Evolutionary conservation across 192 early-diverging fungal genomes (phyloP).

Genomic region (Podila minutissima): DNA sequence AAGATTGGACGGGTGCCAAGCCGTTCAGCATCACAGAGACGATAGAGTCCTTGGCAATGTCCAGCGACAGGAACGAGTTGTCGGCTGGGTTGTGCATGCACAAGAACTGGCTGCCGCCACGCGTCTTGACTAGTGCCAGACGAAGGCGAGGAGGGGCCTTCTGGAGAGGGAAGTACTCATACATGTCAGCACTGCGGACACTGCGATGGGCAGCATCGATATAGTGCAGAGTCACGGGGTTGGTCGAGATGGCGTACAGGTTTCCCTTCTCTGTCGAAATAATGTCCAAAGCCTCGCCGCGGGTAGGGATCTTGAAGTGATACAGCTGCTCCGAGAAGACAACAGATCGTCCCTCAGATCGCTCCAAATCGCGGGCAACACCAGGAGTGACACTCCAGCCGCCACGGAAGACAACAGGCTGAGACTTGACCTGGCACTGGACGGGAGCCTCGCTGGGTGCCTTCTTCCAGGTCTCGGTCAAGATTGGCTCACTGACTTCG

Average conservation of each 20-base stretch:
- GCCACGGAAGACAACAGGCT: slow-evolving; percentile 46
- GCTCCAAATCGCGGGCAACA: slow-evolving; percentile 61
- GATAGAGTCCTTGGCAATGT: slow-evolving; percentile 59
- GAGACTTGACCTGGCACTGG: slow-evolving; percentile 28
- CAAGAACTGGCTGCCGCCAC: slow-evolving; percentile 51
- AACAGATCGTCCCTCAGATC: slow-evolving; percentile 64
- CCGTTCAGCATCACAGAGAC: slow-evolving; percentile 56
- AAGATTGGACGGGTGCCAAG: slow-evolving; percentile 19
- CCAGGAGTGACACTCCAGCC: slow-evolving; percentile 64
- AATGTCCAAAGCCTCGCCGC: slow-evolving; percentile 73
- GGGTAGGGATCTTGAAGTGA: slow-evolving; percentile 69
- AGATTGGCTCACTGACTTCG: slow-evolving; percentile 57
- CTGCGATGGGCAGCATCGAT: slow-evolving; percentile 61
- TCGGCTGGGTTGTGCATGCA: slow-evolving; percentile 70
- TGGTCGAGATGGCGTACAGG: slow-evolving; percentile 68
- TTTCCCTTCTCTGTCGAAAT: slow-evolving; percentile 57
- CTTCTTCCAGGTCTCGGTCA: slow-evolving; percentile 68
- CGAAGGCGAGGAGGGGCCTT: slow-evolving; percentile 61
- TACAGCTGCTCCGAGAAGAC: slow-evolving; percentile 77
- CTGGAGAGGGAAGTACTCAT: slow-evolving; percentile 78
- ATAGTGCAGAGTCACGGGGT: slow-evolving; percentile 68
- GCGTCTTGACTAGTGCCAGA: slow-evolving; percentile 54
- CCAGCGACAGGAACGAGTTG: slow-evolving; percentile 64
- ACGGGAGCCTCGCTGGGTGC: slow-evolving; percentile 7
- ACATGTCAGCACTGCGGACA: slow-evolving; percentile 66